Evolutionary conservation across 495 filamentous ascomycete species (phyloP).

Genomic region (Lasiosphaeriaceae sp.): DNA sequence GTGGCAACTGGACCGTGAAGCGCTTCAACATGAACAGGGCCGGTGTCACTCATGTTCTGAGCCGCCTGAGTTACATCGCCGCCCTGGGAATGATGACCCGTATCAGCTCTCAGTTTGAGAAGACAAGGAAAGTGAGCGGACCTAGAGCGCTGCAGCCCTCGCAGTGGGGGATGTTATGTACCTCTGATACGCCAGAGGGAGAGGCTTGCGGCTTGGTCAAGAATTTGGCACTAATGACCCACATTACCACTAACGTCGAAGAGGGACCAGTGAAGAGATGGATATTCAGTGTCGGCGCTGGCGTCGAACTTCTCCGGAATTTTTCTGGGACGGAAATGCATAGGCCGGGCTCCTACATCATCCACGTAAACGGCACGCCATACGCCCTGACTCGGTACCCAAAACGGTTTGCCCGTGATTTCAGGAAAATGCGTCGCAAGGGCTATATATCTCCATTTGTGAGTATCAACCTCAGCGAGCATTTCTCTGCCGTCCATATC

Average conservation of each 20-base stretch:
- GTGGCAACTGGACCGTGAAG: slow-evolving; percentile 95
- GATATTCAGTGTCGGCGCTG: slow-evolving; percentile 70
- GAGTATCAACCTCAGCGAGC: slow-evolving; percentile 90
- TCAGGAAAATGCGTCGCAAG: slow-evolving; percentile 78
- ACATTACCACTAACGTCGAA: slow-evolving; percentile 94
- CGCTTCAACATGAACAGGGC: slow-evolving; percentile 98
- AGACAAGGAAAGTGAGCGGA: slow-evolving; percentile 92
- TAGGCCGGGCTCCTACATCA: slow-evolving; percentile 73
- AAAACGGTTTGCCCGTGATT: slow-evolving; percentile 75
- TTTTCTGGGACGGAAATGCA: slow-evolving; percentile 80
- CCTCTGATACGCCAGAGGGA: slow-evolving; percentile 96
- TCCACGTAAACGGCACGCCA: slow-evolving; percentile 93
- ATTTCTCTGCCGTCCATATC: slow-evolving; percentile 87
- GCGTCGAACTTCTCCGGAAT: slow-evolving; percentile 52
- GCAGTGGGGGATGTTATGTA: slow-evolving; percentile 96
- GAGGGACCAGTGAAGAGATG: slow-evolving; percentile 80
- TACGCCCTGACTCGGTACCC: slow-evolving; percentile 77
- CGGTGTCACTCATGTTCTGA: slow-evolving; percentile 94
- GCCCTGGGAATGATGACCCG: slow-evolving; percentile 99
- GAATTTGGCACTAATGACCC: slow-evolving; percentile 97
- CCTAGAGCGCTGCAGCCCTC: slow-evolving; percentile 94
- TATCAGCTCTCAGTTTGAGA: slow-evolving; percentile 97
- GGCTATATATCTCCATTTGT: slow-evolving; percentile 91
- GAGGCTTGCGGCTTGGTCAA: slow-evolving; percentile 98
- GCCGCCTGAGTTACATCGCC: slow-evolving; percentile 91